Conservation (phyloP, 805 yeast genomes). For the Wickerhamiella shivajii region DNA sequence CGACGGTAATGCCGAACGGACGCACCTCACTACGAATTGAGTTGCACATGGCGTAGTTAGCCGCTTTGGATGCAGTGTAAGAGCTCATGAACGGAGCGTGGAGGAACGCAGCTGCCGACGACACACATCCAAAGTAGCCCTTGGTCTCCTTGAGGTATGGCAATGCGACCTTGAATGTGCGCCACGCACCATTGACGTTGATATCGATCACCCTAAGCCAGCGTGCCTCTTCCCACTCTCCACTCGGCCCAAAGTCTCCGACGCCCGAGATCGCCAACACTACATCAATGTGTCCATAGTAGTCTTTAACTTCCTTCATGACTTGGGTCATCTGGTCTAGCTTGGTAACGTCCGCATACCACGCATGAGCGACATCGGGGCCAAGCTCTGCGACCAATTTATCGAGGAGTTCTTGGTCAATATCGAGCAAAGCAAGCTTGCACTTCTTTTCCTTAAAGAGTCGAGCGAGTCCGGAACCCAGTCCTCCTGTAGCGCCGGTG, state of each 20-base stretch:
- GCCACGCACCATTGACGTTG: slow-evolving; percentile 7
- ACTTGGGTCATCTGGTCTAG: slow-evolving; percentile 4
- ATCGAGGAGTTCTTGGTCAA: slow-evolving; percentile 1
- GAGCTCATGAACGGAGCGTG: slow-evolving; percentile 2
- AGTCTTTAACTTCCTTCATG: slow-evolving; percentile 3
- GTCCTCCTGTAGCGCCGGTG: slow-evolving; percentile 10
- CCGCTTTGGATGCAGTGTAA: slow-evolving; percentile 8
- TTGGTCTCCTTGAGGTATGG: slow-evolving; percentile 7
- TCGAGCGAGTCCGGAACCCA: slow-evolving; percentile 3
- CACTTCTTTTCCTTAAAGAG: slow-evolving; percentile 1
- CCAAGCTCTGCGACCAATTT: slow-evolving; percentile 3
- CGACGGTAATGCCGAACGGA: slow-evolving; percentile 6
- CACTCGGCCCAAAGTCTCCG: slow-evolving; percentile 4
- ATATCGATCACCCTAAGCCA: slow-evolving; percentile 8
- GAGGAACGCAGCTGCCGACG: slow-evolving; percentile 9
- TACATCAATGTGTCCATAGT: slow-evolving; percentile 9
- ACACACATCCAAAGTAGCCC: slow-evolving; percentile 6
- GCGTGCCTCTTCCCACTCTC: slow-evolving; percentile 1
- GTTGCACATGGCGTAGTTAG: slow-evolving; percentile 4
- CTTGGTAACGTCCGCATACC: slow-evolving; percentile 7
- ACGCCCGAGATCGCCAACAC: slow-evolving; percentile 9
- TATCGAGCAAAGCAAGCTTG: slow-evolving; percentile 8
- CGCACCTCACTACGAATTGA: slow-evolving; percentile 7
- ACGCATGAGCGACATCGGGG: slow-evolving; percentile 1
- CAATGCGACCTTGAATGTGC: slow-evolving; percentile 9